phyloP scores from a whole-genome alignment of 345 rosid species.

The Barbarea vulgaris region DNA sequence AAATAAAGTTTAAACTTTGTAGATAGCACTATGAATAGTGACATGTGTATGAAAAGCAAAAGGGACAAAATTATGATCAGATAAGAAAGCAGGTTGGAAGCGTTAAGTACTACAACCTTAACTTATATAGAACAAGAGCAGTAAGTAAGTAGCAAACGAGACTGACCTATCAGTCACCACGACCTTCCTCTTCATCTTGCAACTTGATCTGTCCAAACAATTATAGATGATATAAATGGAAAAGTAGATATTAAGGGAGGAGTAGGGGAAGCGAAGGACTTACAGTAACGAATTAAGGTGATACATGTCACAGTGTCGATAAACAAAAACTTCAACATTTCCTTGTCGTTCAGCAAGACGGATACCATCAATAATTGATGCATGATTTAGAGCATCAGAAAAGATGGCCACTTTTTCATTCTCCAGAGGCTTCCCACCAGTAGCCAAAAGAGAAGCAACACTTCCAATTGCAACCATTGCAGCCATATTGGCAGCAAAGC shows the following conservation, averaged over 20 bases:
- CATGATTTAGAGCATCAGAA: slow-evolving; percentile 94
- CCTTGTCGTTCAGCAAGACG: slow-evolving; percentile 81
- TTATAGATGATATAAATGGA: slow-evolving; percentile 25
- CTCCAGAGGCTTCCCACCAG: slow-evolving; percentile 45
- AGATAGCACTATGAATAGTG: background rate
- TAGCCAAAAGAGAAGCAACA: slow-evolving; percentile 66
- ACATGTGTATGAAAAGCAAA: background rate
- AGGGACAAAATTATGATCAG: background rate
- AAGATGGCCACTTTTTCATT: slow-evolving; percentile 79
- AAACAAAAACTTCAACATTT: slow-evolving; percentile 62
- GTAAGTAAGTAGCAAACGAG: background rate
- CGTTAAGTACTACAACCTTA: background rate
- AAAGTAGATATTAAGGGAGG: slow-evolving; percentile 1
- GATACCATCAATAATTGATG: slow-evolving; percentile 94
- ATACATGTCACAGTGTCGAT: slow-evolving; percentile 80
- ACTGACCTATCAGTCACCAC: slow-evolving; percentile 96
- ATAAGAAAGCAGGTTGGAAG: background rate
- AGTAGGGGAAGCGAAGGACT: slow-evolving; percentile 42
- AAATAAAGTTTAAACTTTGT: slow-evolving; percentile 13
- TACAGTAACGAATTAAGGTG: slow-evolving; percentile 77
- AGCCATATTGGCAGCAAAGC: slow-evolving; percentile 97
- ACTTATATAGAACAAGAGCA: background rate
- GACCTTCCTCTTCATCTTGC: slow-evolving; percentile 75
- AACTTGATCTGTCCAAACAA: slow-evolving; percentile 61
- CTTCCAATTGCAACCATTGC: slow-evolving; percentile 89